Evolutionary conservation across 2,329 filamentous ascomycete genomes (phyloP).

Genomic region (Setomelanomma holmii): DNA sequence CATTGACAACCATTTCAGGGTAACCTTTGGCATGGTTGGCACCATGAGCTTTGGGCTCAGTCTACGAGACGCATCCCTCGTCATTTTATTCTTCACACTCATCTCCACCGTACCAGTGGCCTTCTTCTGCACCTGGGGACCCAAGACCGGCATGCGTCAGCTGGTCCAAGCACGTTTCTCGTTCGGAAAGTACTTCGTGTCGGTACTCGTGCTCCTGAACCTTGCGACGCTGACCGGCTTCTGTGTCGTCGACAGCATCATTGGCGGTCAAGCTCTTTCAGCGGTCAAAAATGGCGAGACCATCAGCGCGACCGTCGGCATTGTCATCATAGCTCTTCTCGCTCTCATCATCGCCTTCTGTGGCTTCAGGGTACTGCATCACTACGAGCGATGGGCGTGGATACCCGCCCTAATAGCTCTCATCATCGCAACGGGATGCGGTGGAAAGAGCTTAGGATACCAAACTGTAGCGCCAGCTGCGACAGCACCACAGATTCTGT

Average conservation of each 20-base stretch:
- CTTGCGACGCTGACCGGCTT: slow-evolving; percentile 70
- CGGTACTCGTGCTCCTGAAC: slow-evolving; percentile 67
- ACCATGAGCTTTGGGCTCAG: slow-evolving; percentile 62
- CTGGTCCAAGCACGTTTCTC: slow-evolving; percentile 70
- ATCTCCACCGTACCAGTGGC: slow-evolving; percentile 62
- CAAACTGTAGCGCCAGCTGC: slow-evolving; percentile 56
- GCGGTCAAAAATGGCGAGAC: slow-evolving; percentile 42
- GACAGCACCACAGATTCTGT: slow-evolving; percentile 58
- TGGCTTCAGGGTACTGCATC: slow-evolving; percentile 63
- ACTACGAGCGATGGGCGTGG: slow-evolving; percentile 66
- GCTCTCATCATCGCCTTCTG: slow-evolving; percentile 68
- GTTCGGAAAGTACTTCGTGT: slow-evolving; percentile 64
- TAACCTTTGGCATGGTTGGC: slow-evolving; percentile 70
- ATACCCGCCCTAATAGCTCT: slow-evolving; percentile 64
- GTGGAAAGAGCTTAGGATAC: slow-evolving; percentile 57
- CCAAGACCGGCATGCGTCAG: slow-evolving; percentile 69
- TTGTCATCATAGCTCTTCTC: slow-evolving; percentile 66
- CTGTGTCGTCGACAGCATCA: slow-evolving; percentile 66
- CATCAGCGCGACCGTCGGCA: slow-evolving; percentile 63
- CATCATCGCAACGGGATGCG: slow-evolving; percentile 62
- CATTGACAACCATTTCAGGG: slow-evolving; percentile 39
- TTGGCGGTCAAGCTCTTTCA: slow-evolving; percentile 61
- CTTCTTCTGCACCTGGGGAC: slow-evolving; percentile 65
- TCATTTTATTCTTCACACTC: slow-evolving; percentile 70
- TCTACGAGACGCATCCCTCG: slow-evolving; percentile 63